Base-by-base conservation (phyloP, 2,329 filamentous ascomycete species). In the Pseudocercospora macadamiae region DNA sequence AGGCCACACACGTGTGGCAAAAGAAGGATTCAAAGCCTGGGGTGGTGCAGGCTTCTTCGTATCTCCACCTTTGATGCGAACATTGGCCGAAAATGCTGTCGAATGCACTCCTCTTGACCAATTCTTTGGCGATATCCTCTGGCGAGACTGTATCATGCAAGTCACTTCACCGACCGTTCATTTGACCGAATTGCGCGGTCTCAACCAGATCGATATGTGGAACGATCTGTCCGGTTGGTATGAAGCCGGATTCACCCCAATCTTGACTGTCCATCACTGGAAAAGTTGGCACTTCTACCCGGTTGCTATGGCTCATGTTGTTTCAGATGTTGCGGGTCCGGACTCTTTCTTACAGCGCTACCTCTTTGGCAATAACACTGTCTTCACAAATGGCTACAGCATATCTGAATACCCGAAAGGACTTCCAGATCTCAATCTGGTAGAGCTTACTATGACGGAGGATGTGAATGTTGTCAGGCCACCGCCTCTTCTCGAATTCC, bases 21-120 rank as follows among this genome's bases (percentile, higher is more conserved):
- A 64, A 21, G 68, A 69, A 60, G 68, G 67, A 2, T 70, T 67
- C 59, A 70, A 68, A 49, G 67, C 68, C 34, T 70, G 64, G 66
- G 68, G 68, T 42, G 68, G 68, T 30, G 68, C 67, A 21, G 68
- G 67, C 14, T 66, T 69, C 49, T 67, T 70, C 60, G 51, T 69
- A 16, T 66, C 66, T 16, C 60, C 62, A n/a, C 68, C 68, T 3
- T 55, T 69, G 12, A 67, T 70, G 63, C 53, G 49, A n/a, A 63
- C 52, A 10, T 44, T 70, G 12, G 66, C 66, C 10, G 60, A 63
- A 30, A 54, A 62, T 45, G 61, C 62, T 14, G 57, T 63, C 8
- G 57, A 63, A 19, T 70, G 68, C 44, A 61, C 59, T 23, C 54
- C 51, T 2, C 44, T 68, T 8, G 66, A 65, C 51, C 54, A 60